A percentile compares a stretch with the other conserved stretches of the same genome.
These are phyloP conservation scores for Cucurbita moschata DNA, from an alignment of 306 rosid species.

Conservation along the genomic window DNA sequence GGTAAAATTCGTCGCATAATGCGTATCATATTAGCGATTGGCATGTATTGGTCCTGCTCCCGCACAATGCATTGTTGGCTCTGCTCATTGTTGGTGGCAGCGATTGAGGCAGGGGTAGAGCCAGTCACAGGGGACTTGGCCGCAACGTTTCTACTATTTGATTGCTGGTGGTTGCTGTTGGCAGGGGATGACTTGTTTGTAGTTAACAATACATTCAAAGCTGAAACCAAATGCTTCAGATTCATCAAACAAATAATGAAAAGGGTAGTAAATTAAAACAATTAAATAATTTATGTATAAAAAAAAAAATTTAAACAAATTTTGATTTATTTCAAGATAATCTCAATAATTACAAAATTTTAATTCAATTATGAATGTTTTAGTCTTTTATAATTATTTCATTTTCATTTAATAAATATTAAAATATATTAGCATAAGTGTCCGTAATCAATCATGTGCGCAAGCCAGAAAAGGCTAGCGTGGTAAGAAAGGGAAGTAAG, in stretches of 20 bases:
- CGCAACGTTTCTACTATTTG: background rate
- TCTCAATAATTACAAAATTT: too few species aligned
- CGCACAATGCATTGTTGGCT: conserved; percentile 11
- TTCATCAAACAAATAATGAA: background rate
- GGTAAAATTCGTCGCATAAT: conserved; percentile 61
- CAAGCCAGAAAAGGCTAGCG: too few species aligned
- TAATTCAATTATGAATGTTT: too few species aligned
- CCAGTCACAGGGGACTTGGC: background rate
- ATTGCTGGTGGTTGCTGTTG: background rate
- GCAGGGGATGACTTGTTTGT: background rate
- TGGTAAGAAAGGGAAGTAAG: background rate
- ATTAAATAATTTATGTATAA: too few species aligned
- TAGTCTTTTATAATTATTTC: too few species aligned
- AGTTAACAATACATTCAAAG: background rate
- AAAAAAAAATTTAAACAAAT: too few species aligned
- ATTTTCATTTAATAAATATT: too few species aligned
- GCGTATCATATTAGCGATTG: conserved; percentile 57
- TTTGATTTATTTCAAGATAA: too few species aligned
- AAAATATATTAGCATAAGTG: too few species aligned
- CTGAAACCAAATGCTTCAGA: background rate
- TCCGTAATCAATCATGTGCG: too few species aligned
- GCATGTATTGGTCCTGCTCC: conserved; percentile 73
- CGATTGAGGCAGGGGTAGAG: too few species aligned
- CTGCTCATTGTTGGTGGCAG: background rate
- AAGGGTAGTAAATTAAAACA: too few species aligned